Evolutionary conservation across 345 rosid species (phyloP).

Genomic region (Adansonia digitata): DNA sequence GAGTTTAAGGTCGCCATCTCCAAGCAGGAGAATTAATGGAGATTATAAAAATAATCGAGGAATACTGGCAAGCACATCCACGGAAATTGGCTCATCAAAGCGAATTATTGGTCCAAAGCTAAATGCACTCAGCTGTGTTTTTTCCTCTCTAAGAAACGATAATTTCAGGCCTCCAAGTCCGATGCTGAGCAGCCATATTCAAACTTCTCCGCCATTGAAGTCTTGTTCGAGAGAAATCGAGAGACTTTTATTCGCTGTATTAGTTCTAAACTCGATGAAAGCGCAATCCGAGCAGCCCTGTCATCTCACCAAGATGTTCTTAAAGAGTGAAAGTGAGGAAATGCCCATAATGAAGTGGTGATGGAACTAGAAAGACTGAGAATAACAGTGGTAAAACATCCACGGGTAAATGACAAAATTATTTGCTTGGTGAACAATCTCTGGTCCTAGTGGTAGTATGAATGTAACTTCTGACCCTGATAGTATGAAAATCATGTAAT

Average conservation of each 20-base stretch:
- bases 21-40: slow-evolving; percentile 56
- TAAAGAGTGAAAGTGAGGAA: too few relatives aligned
- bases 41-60: slow-evolving; percentile 20
- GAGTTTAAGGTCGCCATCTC: slow-evolving; percentile 58
- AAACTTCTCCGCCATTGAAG: slow-evolving; percentile 16
- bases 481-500: too few relatives aligned
- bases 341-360: too few relatives aligned
- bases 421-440: too few relatives aligned
- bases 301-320: slow-evolving; percentile 28
- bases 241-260: slow-evolving; percentile 56
- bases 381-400: too few relatives aligned
- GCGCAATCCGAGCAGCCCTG: slow-evolving; percentile 32
- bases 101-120: slow-evolving; percentile 25
- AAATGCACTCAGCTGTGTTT: slow-evolving; percentile 20
- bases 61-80: slow-evolving; percentile 9
- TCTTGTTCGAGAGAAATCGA: slow-evolving; percentile 29
- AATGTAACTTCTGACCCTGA: too few relatives aligned
- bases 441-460: too few relatives aligned
- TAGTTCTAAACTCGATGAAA: slow-evolving; percentile 49
- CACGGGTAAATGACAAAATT: too few relatives aligned
- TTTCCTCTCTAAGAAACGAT: slow-evolving; percentile 33
- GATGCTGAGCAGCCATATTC: neutral
- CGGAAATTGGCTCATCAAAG: slow-evolving; percentile 34
- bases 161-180: slow-evolving; percentile 32
- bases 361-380: too few relatives aligned